Conservation (phyloP, 345 rosid genomes). For the Salix brachista region DNA sequence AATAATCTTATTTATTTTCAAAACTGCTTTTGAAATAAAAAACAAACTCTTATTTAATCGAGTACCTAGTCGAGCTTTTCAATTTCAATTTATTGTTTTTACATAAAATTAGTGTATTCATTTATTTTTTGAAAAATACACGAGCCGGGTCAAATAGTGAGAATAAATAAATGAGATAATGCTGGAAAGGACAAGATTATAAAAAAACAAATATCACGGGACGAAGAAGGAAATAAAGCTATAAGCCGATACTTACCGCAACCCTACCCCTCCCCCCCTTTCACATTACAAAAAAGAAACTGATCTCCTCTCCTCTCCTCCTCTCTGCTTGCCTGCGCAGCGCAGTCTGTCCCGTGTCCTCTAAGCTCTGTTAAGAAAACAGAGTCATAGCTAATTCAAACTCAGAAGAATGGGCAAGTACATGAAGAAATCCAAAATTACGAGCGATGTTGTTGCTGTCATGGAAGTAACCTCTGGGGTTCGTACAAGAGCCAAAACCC, state of each 20-base stretch:
- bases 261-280: constrained; percentile 18
- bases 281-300: constrained; percentile 2
- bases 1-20: too few relatives aligned
- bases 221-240: not conserved
- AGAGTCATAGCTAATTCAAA: too few relatives aligned
- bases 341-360: not conserved
- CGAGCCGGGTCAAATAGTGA: too few relatives aligned
- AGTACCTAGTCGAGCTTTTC: too few relatives aligned
- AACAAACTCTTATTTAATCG: too few relatives aligned
- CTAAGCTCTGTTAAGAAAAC: not conserved
- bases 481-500: constrained; percentile 62
- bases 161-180: not conserved
- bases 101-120: too few relatives aligned
- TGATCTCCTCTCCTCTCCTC: not conserved
- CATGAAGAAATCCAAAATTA: constrained; percentile 53
- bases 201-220: not conserved
- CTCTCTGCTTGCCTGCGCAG: not conserved
- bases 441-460: constrained; percentile 37
- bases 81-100: too few relatives aligned
- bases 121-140: too few relatives aligned
- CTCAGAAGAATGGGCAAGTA: constrained; percentile 50
- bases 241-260: constrained; percentile 17
- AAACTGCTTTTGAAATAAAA: too few relatives aligned
- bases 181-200: not conserved
- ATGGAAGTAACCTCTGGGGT: constrained; percentile 36